Base-by-base conservation (phyloP, 495 filamentous ascomycete genomes). In the Bacidia gigantensis region DNA sequence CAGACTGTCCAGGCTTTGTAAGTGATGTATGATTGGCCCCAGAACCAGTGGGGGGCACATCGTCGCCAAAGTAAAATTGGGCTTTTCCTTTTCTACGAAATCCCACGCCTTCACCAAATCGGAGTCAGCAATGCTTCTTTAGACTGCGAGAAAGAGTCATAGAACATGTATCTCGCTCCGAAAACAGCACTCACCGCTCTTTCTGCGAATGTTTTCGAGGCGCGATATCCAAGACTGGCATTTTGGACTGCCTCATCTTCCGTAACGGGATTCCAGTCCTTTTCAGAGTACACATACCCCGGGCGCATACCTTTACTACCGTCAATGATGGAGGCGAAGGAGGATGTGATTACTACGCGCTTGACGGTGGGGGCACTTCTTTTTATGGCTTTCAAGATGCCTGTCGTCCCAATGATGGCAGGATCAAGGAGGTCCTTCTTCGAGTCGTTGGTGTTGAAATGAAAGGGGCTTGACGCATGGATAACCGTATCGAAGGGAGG, bases 401-500 rank as follows among this genome's bases (percentile, higher is more conserved):
- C 78, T 0, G 81, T 87, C 3, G 89, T 97, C 40, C 90, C 90
- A 61, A 62, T 59, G 35, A 62, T 49, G 47, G 60, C 60, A 11
- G 60, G 60, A 48, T 59, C 56, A 17, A 44, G 64, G 40, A 96
- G 76, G 42, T 95, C 84, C 55, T 79, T 92, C 56, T 87, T 71
- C 7, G 83, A 75, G 62, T 95, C 84, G 20, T 70, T 71, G 43
- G 74, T 71, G 14, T 78, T 78, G 69, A 77, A 84, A 63, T 89
- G 85, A 69, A 93, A 94, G 2, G 89, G 88, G 11, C 79, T 84
- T 2, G 90, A 89, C 0, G 87, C 94, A 66, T 97, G 89, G 45
- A 95, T 70, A 22, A 97, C 87, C 55, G 79, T 82, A 54, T 90
- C 89, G 54, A 95, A 81, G 2, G 81, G 84, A 1, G 85, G 84